Evolutionary conservation across 2,329 filamentous ascomycete genomes (phyloP).

Genomic region (Colletotrichum siamense): DNA sequence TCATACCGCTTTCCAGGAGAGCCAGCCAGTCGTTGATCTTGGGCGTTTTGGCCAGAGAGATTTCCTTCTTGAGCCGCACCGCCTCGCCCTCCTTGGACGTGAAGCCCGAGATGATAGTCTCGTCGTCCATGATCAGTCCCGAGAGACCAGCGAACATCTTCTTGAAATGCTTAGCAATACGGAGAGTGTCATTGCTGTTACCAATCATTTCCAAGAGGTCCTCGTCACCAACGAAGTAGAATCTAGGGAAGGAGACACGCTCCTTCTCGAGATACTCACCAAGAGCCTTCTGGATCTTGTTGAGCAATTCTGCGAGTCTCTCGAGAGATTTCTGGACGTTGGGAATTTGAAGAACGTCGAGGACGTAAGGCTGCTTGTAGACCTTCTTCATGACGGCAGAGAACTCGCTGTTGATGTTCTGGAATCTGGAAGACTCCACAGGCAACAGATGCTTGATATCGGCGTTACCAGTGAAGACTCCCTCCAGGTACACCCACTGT

Average conservation of each 20-base stretch:
- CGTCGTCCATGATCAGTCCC: slow-evolving; percentile 89
- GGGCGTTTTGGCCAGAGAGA: slow-evolving; percentile 91
- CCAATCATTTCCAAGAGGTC: slow-evolving; percentile 98
- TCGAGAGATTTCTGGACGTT: slow-evolving; percentile 96
- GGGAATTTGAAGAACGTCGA: slow-evolving; percentile 94
- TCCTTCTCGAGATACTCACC: slow-evolving; percentile 99
- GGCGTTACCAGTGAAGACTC: slow-evolving; percentile 97
- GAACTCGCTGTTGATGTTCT: slow-evolving; percentile 99
- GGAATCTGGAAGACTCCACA: slow-evolving; percentile 94
- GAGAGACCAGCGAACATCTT: slow-evolving; percentile 99
- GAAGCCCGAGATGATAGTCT: slow-evolving; percentile 87
- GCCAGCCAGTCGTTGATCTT: slow-evolving; percentile 99
- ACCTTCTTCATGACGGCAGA: slow-evolving; percentile 99
- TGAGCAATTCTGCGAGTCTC: slow-evolving; percentile 92
- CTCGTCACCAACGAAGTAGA: slow-evolving; percentile 99
- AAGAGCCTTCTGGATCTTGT: slow-evolving; percentile 98
- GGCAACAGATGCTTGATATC: slow-evolving; percentile 98
- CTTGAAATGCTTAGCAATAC: slow-evolving; percentile 97
- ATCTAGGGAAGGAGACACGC: slow-evolving; percentile 94
- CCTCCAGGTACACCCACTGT: slow-evolving; percentile 99
- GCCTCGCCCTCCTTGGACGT: slow-evolving; percentile 95
- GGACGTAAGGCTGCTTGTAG: slow-evolving; percentile 91
- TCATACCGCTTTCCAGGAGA: slow-evolving; percentile 91
- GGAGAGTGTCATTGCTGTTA: slow-evolving; percentile 96
- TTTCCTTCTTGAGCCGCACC: slow-evolving; percentile 86